A percentile compares a stretch with the other conserved stretches of the same genome.
These are phyloP conservation scores for Dactylellina leptospora DNA, from an alignment of 2,329 filamentous ascomycete species.

Conservation along the genomic window DNA sequence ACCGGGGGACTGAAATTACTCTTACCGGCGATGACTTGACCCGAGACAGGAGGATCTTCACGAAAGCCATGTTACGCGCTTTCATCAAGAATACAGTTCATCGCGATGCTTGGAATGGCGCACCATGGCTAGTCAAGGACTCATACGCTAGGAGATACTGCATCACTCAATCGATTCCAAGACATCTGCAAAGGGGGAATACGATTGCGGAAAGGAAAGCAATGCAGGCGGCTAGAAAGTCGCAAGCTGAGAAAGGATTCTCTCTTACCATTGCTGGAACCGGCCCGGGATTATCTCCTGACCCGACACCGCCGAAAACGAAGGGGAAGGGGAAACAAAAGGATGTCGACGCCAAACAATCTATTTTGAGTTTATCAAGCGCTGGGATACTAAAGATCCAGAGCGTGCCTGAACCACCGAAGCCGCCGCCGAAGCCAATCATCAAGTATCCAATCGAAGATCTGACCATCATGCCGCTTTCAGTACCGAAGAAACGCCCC, in stretches of 20 bases:
- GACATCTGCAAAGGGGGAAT: constrained; percentile 80
- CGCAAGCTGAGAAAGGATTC: constrained; percentile 57
- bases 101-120: constrained; percentile 91
- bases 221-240: constrained; percentile 72
- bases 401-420: constrained; percentile 60
- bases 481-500: constrained; percentile 72
- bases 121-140: constrained; percentile 92
- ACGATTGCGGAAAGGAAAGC: constrained; percentile 81
- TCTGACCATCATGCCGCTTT: constrained; percentile 77
- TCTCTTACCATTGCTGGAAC: constrained; percentile 47
- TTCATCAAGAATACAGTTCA: constrained; percentile 96
- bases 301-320: constrained; percentile 31
- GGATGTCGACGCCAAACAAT: constrained; percentile 36
- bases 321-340: constrained; percentile 44
- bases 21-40: constrained; percentile 69
- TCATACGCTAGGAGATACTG: constrained; percentile 83
- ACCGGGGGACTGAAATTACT: constrained; percentile 75
- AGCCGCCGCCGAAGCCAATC: constrained; percentile 74
- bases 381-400: constrained; percentile 38
- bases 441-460: constrained; percentile 98
- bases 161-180: constrained; percentile 85
- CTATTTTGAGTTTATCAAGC: constrained; percentile 18
- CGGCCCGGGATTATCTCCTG: constrained; percentile 42
- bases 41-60: constrained; percentile 89
- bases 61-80: constrained; percentile 88